phyloP scores from a whole-genome alignment of 2,329 filamentous ascomycete genomes.

The Botrytis hyacinthi region DNA sequence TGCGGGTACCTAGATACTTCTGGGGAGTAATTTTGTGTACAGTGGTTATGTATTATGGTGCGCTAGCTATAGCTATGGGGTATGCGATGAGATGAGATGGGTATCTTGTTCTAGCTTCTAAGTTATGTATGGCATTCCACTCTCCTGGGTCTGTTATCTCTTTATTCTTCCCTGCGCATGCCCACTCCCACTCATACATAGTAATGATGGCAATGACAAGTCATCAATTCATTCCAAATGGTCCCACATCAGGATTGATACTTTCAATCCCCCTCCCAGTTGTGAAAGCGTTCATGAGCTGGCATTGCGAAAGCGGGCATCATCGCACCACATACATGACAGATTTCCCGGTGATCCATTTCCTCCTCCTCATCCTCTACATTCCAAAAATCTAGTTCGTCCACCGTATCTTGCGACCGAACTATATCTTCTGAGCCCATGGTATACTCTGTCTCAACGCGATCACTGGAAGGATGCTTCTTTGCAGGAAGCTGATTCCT shows the following conservation, averaged over 20 bases:
- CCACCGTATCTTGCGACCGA: conserved; percentile 29
- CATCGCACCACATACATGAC: conserved; percentile 44
- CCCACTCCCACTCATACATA: background rate
- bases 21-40: background rate
- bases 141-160: background rate
- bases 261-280: conserved; percentile 25
- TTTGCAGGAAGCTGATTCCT: background rate
- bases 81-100: background rate
- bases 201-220: background rate
- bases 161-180: background rate
- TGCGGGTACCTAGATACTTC: background rate
- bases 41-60: background rate
- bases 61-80: background rate
- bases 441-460: background rate
- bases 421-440: conserved; percentile 35
- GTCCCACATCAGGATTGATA: background rate
- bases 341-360: conserved; percentile 39
- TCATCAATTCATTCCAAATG: background rate
- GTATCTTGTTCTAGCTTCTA: background rate
- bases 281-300: conserved; percentile 50
- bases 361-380: conserved; percentile 32
- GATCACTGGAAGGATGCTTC: background rate
- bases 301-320: conserved; percentile 51
- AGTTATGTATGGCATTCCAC: background rate
- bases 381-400: conserved; percentile 28